phyloP scores from a whole-genome alignment of 495 filamentous ascomycete species.

The Penicillium goetzii region DNA sequence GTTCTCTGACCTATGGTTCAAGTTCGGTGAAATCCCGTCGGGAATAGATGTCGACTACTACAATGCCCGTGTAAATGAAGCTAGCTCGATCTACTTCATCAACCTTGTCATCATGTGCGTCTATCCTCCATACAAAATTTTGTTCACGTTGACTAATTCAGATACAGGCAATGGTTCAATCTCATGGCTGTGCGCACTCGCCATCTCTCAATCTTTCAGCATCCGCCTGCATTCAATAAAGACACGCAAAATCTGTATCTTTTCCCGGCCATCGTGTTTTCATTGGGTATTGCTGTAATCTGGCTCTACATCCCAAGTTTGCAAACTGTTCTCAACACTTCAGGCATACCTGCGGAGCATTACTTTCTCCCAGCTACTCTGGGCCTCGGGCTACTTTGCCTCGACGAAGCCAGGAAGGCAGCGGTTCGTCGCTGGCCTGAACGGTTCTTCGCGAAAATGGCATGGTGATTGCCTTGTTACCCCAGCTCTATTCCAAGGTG shows the following conservation, averaged over 20 bases:
- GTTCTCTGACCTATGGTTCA: conserved; percentile 55
- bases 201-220: conserved; percentile 67
- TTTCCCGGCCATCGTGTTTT: conserved; percentile 66
- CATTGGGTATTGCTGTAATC: conserved; percentile 63
- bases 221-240: conserved; percentile 62
- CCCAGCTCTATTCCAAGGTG: no score
- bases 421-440: conserved; percentile 29
- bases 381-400: conserved; percentile 59
- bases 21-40: conserved; percentile 55
- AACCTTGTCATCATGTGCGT: conserved; percentile 36
- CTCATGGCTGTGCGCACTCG: conserved; percentile 65
- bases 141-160: background rate
- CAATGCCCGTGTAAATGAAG: conserved; percentile 49
- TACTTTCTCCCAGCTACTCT: conserved; percentile 69
- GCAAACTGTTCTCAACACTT: conserved; percentile 57
- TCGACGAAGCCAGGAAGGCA: conserved; percentile 30
- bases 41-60: conserved; percentile 52
- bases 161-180: conserved; percentile 67
- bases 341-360: conserved; percentile 62
- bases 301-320: conserved; percentile 64
- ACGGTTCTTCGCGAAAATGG: conserved; percentile 22
- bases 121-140: background rate
- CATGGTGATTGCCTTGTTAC: conserved; percentile 20
- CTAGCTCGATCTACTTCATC: conserved; percentile 38
- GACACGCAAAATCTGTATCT: conserved; percentile 62